phyloP scores from a whole-genome alignment of 768 basidiomycete genomes.

The Neoboletus subvelutipes region DNA sequence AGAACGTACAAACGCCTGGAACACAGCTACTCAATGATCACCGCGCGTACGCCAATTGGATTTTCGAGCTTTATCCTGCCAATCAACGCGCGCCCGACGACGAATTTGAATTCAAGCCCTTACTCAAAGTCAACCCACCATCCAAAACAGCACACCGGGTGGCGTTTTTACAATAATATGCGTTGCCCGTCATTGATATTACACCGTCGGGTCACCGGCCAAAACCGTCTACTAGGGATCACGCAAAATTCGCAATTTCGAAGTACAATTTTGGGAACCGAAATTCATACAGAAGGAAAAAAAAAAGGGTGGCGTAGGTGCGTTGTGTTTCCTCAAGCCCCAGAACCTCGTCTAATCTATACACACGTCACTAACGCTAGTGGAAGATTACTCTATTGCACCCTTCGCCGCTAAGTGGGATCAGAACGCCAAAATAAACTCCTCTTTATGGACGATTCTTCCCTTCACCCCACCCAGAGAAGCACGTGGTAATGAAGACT shows the following conservation, averaged over 20 bases:
- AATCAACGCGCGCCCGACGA: conserved; percentile 1
- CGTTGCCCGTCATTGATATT: not conserved
- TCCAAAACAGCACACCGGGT: not conserved
- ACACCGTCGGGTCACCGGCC: not conserved
- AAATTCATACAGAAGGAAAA: not conserved
- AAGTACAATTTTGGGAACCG: not conserved
- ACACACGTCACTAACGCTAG: too few species aligned
- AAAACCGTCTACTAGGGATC: not conserved
- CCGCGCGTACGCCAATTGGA: conserved; percentile 3
- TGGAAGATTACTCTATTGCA: not conserved
- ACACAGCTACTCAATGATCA: conserved; percentile 5
- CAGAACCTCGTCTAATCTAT: not conserved
- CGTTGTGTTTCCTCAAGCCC: not conserved
- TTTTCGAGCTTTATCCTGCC: conserved; percentile 2
- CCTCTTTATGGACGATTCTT: not conserved
- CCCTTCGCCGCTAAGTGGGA: not conserved
- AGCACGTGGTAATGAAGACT: not conserved
- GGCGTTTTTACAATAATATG: conserved; percentile 8
- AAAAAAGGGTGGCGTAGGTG: not conserved
- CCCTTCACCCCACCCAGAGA: not conserved
- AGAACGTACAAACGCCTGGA: not conserved
- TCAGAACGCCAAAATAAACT: not conserved
- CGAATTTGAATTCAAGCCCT: not conserved
- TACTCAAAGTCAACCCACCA: too few species aligned
- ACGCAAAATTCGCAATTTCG: not conserved